Conservation (phyloP, 441 rosid species). For the Aquilaria agallochum region DNA sequence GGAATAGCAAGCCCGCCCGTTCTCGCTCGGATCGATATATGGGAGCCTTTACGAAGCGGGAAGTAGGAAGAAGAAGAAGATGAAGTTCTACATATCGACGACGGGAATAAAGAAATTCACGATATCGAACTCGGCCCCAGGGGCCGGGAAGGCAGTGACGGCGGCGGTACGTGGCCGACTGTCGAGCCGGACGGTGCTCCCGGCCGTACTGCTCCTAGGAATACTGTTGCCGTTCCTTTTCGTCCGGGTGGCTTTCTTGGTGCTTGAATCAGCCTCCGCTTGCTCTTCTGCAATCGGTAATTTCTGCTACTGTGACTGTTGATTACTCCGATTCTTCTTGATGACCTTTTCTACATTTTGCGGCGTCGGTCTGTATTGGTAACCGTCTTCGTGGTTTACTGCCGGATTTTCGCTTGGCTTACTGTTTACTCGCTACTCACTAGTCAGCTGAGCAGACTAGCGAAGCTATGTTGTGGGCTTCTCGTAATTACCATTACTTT, state of each 20-base stretch:
- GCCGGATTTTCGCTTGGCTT: too few relatives aligned
- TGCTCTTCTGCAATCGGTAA: slow-evolving; percentile 69
- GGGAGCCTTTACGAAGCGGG: slow-evolving; percentile 13
- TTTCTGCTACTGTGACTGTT: not conserved
- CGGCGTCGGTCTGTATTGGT: too few relatives aligned
- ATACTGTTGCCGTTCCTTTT: slow-evolving; percentile 59
- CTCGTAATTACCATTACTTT: too few relatives aligned
- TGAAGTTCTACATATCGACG: slow-evolving; percentile 75
- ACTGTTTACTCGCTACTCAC: too few relatives aligned
- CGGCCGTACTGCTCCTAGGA: slow-evolving; percentile 50
- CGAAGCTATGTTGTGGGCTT: too few relatives aligned
- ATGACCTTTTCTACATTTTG: not conserved
- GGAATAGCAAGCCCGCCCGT: not conserved
- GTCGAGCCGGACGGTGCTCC: slow-evolving; percentile 44
- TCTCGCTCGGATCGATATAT: slow-evolving; percentile 32
- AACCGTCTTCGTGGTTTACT: too few relatives aligned
- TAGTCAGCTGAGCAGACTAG: too few relatives aligned
- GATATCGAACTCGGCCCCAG: slow-evolving; percentile 36
- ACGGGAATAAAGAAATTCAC: slow-evolving; percentile 62
- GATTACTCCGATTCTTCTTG: not conserved
- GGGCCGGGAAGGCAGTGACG: slow-evolving; percentile 37
- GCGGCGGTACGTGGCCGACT: slow-evolving; percentile 8
- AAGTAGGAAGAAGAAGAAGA: slow-evolving; percentile 13
- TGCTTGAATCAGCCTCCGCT: slow-evolving; percentile 68
- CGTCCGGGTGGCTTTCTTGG: slow-evolving; percentile 64